Percentiles rank a stretch among this genome's conserved stretches.
Conservation (phyloP, 1,139 yeast genomes). For the Saccharomyces hybrid region DNA sequence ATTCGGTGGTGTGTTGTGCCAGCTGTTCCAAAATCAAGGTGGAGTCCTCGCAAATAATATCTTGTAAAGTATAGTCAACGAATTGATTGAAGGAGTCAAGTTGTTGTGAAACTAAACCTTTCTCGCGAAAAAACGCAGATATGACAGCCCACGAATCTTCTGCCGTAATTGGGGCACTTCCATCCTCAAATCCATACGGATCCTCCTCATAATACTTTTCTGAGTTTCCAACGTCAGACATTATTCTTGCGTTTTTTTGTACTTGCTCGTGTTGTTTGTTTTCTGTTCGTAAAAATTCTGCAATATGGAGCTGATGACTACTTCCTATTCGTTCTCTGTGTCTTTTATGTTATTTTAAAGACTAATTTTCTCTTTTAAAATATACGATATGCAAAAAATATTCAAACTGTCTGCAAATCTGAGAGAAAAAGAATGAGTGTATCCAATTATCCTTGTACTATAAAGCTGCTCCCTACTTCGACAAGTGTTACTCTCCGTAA, state of each 20-base stretch:
- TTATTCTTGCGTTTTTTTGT: background rate
- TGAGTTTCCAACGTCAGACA: conserved; percentile 7
- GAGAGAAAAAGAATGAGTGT: background rate
- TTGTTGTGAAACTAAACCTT: conserved; percentile 96
- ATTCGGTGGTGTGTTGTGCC: conserved; percentile 91
- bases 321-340: background rate
- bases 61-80: conserved; percentile 93
- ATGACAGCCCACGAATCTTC: conserved; percentile 99
- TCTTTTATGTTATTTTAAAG: background rate
- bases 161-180: conserved; percentile 71
- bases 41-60: conserved; percentile 91
- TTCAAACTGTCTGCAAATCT: background rate
- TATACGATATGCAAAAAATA: background rate
- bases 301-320: background rate
- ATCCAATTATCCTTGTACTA: background rate
- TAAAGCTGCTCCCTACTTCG: background rate
- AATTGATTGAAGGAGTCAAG: conserved; percentile 97
- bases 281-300: background rate
- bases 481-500: background rate
- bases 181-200: conserved; percentile 60
- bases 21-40: conserved; percentile 93
- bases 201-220: conserved; percentile 39
- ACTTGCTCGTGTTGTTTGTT: background rate
- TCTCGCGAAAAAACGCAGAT: conserved; percentile 89
- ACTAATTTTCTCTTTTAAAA: background rate